A percentile compares a stretch with the other conserved stretches of the same genome.
Evolutionary conservation across 768 basidiomycete species (phyloP).

Genomic region (Leccinum sublutescens): DNA sequence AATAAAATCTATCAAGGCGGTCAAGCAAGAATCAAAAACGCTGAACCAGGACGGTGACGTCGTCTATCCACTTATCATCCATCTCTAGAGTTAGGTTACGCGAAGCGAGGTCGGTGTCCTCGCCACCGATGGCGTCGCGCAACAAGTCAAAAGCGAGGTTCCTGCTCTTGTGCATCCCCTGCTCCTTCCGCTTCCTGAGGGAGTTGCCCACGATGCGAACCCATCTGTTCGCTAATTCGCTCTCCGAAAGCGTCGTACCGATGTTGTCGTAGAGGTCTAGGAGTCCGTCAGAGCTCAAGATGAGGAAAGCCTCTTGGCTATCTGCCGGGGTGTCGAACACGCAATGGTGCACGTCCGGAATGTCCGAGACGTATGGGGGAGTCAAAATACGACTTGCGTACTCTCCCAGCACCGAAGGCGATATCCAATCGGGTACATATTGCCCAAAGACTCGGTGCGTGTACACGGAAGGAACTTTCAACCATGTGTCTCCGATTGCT

Average conservation of each 20-base stretch:
- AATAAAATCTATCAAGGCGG: not conserved
- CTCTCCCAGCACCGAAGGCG: constrained; percentile 13
- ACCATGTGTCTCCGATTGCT: constrained; percentile 37
- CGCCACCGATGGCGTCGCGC: constrained; percentile 43
- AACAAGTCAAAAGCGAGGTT: constrained; percentile 43
- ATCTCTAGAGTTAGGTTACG: constrained; percentile 48
- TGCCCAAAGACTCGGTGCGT: constrained; percentile 32
- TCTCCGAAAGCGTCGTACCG: constrained; percentile 20
- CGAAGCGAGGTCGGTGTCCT: constrained; percentile 39
- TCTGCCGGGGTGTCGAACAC: constrained; percentile 23
- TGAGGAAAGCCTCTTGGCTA: constrained; percentile 31
- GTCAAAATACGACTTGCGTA: constrained; percentile 39
- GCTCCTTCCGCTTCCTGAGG: constrained; percentile 21
- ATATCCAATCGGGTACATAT: constrained; percentile 25
- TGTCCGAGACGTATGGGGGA: constrained; percentile 45
- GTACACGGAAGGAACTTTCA: constrained; percentile 35
- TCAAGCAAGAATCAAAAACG: constrained; percentile 26
- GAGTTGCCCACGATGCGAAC: constrained; percentile 29
- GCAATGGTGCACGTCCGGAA: constrained; percentile 41
- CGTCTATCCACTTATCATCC: constrained; percentile 51
- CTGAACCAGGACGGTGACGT: constrained; percentile 46
- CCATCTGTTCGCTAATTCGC: constrained; percentile 37
- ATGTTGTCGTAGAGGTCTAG: constrained; percentile 38
- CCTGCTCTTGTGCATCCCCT: constrained; percentile 24
- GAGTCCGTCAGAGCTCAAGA: constrained; percentile 49